Conservation (phyloP, 768 basidiomycete species). For the Trametes villosa region DNA sequence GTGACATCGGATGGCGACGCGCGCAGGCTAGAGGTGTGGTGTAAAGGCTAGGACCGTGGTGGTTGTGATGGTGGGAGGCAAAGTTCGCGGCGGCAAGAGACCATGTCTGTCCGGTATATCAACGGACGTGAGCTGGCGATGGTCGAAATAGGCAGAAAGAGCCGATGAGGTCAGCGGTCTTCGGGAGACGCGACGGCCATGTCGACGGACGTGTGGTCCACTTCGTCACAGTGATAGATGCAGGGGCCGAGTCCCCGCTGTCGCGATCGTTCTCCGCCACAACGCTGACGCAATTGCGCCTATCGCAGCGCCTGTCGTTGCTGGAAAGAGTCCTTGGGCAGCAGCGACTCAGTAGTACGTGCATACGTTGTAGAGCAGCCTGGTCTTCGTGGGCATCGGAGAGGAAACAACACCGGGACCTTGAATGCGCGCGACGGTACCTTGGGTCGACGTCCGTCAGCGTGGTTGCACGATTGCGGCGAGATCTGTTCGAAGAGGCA, state of each 20-base stretch:
- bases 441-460: too few relatives aligned
- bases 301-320: too few relatives aligned
- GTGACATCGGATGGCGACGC: constrained; percentile 19
- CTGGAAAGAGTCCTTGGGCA: too few relatives aligned
- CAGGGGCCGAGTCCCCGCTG: neutral
- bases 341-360: neutral
- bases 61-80: constrained; percentile 11
- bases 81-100: neutral
- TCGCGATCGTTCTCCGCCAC: neutral
- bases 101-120: neutral
- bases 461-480: neutral
- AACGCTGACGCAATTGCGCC: neutral
- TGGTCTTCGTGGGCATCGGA: too few relatives aligned
- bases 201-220: neutral
- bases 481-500: neutral
- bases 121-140: neutral
- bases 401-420: too few relatives aligned
- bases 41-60: neutral
- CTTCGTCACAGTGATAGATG: constrained; percentile 7
- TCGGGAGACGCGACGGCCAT: neutral
- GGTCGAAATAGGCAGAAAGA: neutral
- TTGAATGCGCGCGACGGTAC: neutral
- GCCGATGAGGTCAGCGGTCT: constrained; percentile 4
- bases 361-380: too few relatives aligned
- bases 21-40: neutral